A percentile compares a stretch with the other conserved stretches of the same genome.
Conservation (phyloP, 1,284 basidiomycete genomes). For the Somion occarium region DNA sequence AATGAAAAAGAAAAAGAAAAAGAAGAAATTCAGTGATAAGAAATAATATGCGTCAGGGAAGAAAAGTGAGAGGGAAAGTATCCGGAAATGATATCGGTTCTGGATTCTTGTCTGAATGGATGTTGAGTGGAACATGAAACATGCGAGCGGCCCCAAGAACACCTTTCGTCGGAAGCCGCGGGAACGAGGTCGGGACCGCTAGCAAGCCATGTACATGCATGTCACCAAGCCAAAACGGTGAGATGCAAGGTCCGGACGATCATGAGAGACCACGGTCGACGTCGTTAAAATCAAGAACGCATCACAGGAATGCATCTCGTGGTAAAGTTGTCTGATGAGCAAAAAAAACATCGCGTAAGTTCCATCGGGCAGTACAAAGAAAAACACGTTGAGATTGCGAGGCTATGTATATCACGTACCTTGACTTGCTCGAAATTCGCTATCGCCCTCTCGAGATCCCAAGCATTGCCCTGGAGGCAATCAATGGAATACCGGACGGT, state of each 20-base stretch:
- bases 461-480: slow-evolving; percentile 76
- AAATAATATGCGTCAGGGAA: background rate
- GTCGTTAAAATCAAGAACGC: too few relatives aligned
- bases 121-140: background rate
- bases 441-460: slow-evolving; percentile 73
- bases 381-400: background rate
- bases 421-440: slow-evolving; percentile 82
- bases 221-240: too few relatives aligned
- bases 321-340: slow-evolving; percentile 32
- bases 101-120: too few relatives aligned
- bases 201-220: background rate
- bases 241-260: too few relatives aligned
- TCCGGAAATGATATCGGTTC: background rate
- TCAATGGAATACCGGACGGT: slow-evolving; percentile 76
- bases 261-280: too few relatives aligned
- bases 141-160: background rate
- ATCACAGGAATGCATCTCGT: slow-evolving; percentile 39
- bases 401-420: slow-evolving; percentile 36
- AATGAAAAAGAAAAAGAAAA: background rate
- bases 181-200: background rate
- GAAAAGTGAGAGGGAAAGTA: background rate
- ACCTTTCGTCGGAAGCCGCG: background rate
- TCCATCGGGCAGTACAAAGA: background rate
- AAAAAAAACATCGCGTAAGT: background rate
- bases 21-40: background rate